Percentiles rank a stretch among this genome's conserved stretches.
phyloP scores from a whole-genome alignment of 306 rosid genomes.

The Castanopsis chinensis region DNA sequence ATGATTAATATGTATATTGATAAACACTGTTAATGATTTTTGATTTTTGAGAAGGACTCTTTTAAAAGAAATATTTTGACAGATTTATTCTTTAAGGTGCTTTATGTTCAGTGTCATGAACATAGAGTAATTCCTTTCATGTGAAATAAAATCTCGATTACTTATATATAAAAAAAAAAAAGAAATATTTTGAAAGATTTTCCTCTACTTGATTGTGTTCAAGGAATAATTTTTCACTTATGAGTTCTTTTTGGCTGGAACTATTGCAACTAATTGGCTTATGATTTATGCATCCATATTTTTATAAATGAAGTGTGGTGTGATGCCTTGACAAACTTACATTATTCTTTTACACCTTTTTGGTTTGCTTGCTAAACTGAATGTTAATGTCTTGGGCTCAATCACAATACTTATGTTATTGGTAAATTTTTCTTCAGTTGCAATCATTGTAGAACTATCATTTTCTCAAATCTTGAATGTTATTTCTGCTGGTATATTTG shows the following conservation, averaged over 20 bases:
- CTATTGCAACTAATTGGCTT: background rate
- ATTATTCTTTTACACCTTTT: background rate
- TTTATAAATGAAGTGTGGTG: background rate
- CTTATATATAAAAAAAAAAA: no score
- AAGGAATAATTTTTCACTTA: background rate
- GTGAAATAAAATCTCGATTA: no score
- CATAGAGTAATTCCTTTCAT: no score
- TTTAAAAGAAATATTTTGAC: background rate
- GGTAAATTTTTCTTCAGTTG: background rate
- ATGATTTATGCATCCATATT: no score
- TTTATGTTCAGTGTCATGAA: no score
- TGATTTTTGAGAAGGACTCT: no score
- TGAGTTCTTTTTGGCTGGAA: background rate
- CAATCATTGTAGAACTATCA: background rate
- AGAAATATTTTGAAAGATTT: background rate
- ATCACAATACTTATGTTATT: background rate
- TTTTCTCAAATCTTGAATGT: background rate
- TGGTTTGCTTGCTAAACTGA: background rate
- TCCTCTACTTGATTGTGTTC: background rate
- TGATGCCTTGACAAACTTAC: background rate
- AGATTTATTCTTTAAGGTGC: background rate
- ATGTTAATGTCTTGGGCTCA: background rate
- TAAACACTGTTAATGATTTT: background rate
- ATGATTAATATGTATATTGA: background rate
- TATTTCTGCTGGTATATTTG: background rate